phyloP scores from a whole-genome alignment of 306 rosid genomes.

The Acacia melanoxylon region DNA sequence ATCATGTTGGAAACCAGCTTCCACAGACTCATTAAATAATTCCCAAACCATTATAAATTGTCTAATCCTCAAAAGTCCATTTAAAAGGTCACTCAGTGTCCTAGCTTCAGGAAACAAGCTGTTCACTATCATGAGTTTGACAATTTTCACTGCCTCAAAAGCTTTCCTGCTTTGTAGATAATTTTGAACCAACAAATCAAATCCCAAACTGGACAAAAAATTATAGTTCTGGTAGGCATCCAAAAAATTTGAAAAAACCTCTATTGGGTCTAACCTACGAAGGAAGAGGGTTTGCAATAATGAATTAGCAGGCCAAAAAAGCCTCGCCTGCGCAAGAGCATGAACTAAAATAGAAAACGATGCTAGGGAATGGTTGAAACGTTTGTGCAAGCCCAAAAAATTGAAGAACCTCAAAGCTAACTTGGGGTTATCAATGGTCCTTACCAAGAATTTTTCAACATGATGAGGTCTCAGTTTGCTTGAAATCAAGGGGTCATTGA shows the following conservation, averaged over 20 bases:
- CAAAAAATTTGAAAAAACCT: conserved; percentile 47
- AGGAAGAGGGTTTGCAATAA: conserved; percentile 73
- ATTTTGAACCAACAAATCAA: conserved; percentile 75
- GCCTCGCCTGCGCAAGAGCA: conserved; percentile 51
- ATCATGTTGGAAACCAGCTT: conserved; percentile 67
- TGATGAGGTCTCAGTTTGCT: conserved; percentile 57
- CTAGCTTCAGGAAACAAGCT: conserved; percentile 71
- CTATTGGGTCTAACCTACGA: conserved; percentile 62
- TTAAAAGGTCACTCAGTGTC: conserved; percentile 76
- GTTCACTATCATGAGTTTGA: conserved; percentile 60
- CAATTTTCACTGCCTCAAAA: conserved; percentile 53
- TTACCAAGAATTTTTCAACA: conserved; percentile 66
- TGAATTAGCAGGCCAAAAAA: conserved; percentile 84
- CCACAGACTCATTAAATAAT: conserved; percentile 61
- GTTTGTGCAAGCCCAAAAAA: conserved; percentile 77
- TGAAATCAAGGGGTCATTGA: conserved; percentile 57
- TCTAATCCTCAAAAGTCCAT: conserved; percentile 66
- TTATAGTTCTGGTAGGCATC: conserved; percentile 37
- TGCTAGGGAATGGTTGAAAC: conserved; percentile 68
- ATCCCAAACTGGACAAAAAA: conserved; percentile 62
- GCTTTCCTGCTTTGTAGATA: conserved; percentile 56
- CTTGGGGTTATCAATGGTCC: conserved; percentile 57
- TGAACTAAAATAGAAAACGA: conserved; percentile 82
- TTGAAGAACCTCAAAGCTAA: conserved; percentile 90
- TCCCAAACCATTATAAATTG: conserved; percentile 59